phyloP scores from a whole-genome alignment of 768 basidiomycete genomes.

The Roridomyces roridus region DNA sequence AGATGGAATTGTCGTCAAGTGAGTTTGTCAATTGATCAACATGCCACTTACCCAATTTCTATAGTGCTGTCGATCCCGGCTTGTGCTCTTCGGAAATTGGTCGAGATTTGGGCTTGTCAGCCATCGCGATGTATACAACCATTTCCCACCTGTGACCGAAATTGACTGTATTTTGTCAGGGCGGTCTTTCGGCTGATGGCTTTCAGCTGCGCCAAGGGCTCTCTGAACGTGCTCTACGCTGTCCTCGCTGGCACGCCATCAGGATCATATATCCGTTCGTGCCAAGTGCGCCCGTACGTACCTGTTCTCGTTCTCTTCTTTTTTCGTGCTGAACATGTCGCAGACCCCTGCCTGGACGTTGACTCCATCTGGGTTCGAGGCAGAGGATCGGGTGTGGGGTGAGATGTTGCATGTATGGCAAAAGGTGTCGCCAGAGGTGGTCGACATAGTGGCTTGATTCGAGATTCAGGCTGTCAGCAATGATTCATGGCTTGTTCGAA shows the following conservation, averaged over 20 bases:
- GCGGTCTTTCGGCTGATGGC: background rate
- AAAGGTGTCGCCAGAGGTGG: background rate
- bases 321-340: slow-evolving; percentile 1
- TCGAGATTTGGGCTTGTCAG: background rate
- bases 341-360: background rate
- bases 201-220: slow-evolving; percentile 5
- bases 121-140: background rate
- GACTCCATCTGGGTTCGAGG: background rate
- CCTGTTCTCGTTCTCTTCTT: background rate
- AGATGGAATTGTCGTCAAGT: background rate
- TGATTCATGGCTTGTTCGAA: no score
- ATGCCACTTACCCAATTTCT: no score
- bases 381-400: background rate
- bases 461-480: no score
- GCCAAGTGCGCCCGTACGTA: slow-evolving; percentile 10
- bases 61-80: no score
- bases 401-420: slow-evolving; percentile 3
- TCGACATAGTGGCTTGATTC: background rate
- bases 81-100: background rate
- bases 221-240: slow-evolving; percentile 7
- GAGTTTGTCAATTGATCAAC: no score
- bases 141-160: background rate
- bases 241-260: slow-evolving; percentile 2
- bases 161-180: background rate
- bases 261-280: slow-evolving; percentile 4